Evolutionary conservation across 2,329 filamentous ascomycete genomes (phyloP), one percentile per base, ranked within the genome.

Genomic region (Calonectria honghensis): DNA sequence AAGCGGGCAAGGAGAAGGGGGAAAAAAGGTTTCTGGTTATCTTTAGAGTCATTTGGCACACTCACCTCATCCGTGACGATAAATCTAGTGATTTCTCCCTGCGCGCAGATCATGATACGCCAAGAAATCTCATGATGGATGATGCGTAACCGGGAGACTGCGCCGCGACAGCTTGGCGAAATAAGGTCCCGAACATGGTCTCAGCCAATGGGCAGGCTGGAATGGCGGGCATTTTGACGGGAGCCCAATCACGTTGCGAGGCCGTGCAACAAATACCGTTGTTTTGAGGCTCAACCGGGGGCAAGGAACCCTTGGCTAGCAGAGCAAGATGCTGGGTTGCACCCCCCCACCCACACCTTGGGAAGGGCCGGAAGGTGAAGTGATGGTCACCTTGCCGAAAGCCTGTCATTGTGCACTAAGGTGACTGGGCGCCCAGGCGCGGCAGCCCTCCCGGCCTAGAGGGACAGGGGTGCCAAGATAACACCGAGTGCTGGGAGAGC

Each of bases 401-500:
- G 64, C 6, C 32, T 54, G 45, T 57, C 68, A 73, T 73, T 67
- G 64, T 70, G 48, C 69, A 50, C 75, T 35, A 80, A 79, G 74
- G 75, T 80, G 77, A 76, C 75, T 51, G 24, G 51, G 29, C 59
- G 63, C 73, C 73, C 67, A 35, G 66, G 59, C 74, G 74, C 78
- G 78, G 78, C 68, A 59, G 39, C 35, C 61, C 41, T 54, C 68
- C 78, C 73, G 77, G 74, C 64, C 68, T 57, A 76, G 76, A 75
- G 27, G 14, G 31, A 51, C 70, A 61, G 74, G 75, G 66, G 4
- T 9, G 32, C 4, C 35, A 37, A 77, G 79, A 79, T 80, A 80
- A 79, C 75, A 64, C 79, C 76, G 79, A 80, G 79, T 61, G 35
- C 32, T 41, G 57, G 57, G 57, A 37, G 61, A 65, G 61, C 79